Evolutionary conservation across 2,329 filamentous ascomycete species (phyloP).

Genomic region (Beauveria australis): DNA sequence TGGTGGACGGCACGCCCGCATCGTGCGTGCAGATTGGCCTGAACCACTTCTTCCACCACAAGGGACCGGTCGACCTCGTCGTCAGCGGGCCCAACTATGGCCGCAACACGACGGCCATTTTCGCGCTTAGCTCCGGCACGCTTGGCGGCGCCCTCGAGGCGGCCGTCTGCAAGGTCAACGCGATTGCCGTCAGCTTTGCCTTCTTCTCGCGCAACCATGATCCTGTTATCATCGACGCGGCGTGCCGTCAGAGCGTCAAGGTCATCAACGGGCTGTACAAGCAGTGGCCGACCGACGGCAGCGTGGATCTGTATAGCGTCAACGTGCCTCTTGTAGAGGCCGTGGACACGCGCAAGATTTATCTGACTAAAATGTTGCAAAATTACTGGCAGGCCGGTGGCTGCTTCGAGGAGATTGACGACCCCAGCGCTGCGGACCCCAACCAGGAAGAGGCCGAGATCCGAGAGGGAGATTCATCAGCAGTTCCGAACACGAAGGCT

Average conservation of each 20-base stretch:
- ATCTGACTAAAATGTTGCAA: constrained; percentile 83
- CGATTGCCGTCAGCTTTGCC: constrained; percentile 82
- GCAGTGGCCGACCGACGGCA: constrained; percentile 60
- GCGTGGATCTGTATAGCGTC: constrained; percentile 78
- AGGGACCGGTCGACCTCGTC: constrained; percentile 66
- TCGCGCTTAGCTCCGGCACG: constrained; percentile 69
- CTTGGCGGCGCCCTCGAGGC: constrained; percentile 71
- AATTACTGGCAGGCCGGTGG: constrained; percentile 83
- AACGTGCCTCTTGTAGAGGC: constrained; percentile 81
- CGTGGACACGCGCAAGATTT: constrained; percentile 60
- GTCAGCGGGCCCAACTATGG: constrained; percentile 78
- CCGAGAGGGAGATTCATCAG: constrained; percentile 47
- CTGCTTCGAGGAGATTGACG: constrained; percentile 76
- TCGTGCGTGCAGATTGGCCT: constrained; percentile 76
- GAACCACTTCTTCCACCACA: constrained; percentile 68
- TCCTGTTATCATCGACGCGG: constrained; percentile 68
- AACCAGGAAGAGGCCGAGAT: constrained; percentile 64
- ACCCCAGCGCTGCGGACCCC: constrained; percentile 49
- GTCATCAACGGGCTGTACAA: constrained; percentile 71
- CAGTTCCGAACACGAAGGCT: constrained; percentile 29
- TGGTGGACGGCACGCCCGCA: constrained; percentile 74
- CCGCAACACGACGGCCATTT: constrained; percentile 72
- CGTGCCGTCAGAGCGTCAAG: constrained; percentile 63
- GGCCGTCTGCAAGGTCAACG: constrained; percentile 58
- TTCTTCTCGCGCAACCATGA: constrained; percentile 85